A percentile compares a stretch with the other conserved stretches of the same genome.
Evolutionary conservation across 768 basidiomycete genomes (phyloP).

Genomic region (Tylopilus vinaceipallidus): DNA sequence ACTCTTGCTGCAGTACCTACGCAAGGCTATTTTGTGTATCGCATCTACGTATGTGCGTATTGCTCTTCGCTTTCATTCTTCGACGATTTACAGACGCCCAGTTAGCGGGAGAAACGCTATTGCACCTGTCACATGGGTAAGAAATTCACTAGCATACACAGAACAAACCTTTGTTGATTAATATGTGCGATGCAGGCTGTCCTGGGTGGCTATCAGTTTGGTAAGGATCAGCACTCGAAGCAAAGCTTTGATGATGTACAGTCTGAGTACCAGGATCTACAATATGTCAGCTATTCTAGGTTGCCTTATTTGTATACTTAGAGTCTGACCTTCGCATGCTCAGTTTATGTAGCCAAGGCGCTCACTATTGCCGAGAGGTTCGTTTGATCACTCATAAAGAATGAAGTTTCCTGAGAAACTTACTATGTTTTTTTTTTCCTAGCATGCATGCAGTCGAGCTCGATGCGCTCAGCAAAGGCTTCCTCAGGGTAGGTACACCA

Average conservation of each 20-base stretch:
- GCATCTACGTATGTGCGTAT: constrained; percentile 14
- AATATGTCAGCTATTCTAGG: background rate
- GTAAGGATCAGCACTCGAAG: background rate
- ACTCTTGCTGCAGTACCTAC: background rate
- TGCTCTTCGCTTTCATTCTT: no score
- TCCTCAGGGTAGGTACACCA: background rate
- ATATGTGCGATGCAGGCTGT: background rate
- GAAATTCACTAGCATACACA: background rate
- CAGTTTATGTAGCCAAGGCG: constrained; percentile 4
- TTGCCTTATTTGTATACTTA: background rate
- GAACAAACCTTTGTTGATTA: background rate
- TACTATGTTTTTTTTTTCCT: background rate
- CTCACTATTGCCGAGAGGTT: constrained; percentile 5
- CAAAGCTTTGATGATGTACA: background rate
- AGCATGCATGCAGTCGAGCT: background rate
- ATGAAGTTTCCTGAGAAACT: no score
- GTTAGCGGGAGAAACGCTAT: constrained; percentile 4
- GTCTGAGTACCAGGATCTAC: background rate
- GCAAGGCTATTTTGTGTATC: constrained; percentile 14
- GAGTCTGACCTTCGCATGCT: background rate
- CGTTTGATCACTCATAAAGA: background rate
- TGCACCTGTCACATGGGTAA: constrained; percentile 4
- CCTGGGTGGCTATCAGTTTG: background rate
- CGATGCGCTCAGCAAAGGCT: background rate
- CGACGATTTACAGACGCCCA: background rate